Evolutionary conservation across 2,329 filamentous ascomycete genomes (phyloP), one percentile per base, ranked within the genome.

Genomic region (Neocucurbitaria cava): DNA sequence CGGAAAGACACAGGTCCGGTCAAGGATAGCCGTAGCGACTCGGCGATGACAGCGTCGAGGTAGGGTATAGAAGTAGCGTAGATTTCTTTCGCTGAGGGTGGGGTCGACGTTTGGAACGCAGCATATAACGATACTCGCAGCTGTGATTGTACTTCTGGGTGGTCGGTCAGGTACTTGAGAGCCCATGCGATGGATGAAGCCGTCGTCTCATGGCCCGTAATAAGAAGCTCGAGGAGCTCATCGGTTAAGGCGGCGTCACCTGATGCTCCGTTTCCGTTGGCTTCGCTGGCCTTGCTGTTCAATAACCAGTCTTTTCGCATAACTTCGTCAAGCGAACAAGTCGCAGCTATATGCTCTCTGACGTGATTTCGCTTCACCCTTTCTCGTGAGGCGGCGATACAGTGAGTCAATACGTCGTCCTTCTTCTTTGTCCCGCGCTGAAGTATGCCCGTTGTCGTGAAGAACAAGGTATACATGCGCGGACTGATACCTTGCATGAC

Each of bases 151-250:
- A 26, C 30, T 5, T 28, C 20, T 8, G 52, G 45, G n/a, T 53
- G 28, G 20, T 56, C 52, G n/a, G 45, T 46, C 2, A 56, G 42
- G 20, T 48, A 59, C n/a, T 53, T 53, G 13, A 59, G 33, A 8
- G 45, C 46, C 56, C 52, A 59, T 26, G 28, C 35, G 9, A 56
- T 46, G 3, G 46, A 50, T 3, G 46, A 52, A 11, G 52, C 49
- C 5, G 56, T 59, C 1, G 56, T 59, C 21, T 49, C 52, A 21
- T 53, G 56, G 20, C 56, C 56, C 9, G 56, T 48, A 21, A 59
- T 49, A 24, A 59, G 52, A 5, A 56, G 46, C 31, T 53, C 52
- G 10, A 53, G 48, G 10, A 52, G 38, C n/a, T 53, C 56, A 28
- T 59, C 52, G 9, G 45, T 20, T 7, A 55, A 35, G 8, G 52